Evolutionary conservation across 345 rosid genomes (phyloP).

Genomic region (Moricandia moricandioides): DNA sequence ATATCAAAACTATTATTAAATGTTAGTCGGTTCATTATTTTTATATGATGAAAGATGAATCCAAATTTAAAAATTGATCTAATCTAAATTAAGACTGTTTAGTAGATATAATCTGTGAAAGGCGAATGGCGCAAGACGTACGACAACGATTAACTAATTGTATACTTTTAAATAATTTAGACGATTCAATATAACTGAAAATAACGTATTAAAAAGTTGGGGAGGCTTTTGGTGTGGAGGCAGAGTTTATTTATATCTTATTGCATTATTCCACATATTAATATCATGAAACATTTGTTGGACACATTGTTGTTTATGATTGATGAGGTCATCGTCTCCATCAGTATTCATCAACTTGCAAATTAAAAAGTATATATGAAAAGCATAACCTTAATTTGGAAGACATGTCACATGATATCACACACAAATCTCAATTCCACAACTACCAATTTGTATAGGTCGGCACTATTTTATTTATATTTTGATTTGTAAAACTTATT

Average conservation of each 20-base stretch:
- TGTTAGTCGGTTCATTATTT: not conserved
- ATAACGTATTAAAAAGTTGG: constrained; percentile 1
- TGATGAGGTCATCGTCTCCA: constrained; percentile 37
- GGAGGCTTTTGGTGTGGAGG: constrained; percentile 22
- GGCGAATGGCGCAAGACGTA: not conserved
- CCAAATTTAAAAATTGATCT: not conserved
- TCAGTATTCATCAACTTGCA: constrained; percentile 36
- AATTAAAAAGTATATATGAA: not conserved
- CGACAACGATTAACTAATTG: not conserved
- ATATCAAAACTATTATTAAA: not conserved
- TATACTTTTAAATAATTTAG: not conserved
- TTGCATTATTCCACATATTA: not conserved
- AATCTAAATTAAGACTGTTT: not conserved
- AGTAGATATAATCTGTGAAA: not conserved
- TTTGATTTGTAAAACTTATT: not conserved
- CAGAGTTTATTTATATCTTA: not conserved
- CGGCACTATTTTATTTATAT: not conserved
- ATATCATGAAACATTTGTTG: constrained; percentile 11
- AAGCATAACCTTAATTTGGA: constrained; percentile 32
- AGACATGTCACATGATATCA: constrained; percentile 38
- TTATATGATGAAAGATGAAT: not conserved
- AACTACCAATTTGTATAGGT: constrained; percentile 23
- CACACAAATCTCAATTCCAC: constrained; percentile 29
- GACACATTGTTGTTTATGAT: constrained; percentile 35
- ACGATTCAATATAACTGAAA: constrained; percentile 9